phyloP scores from a whole-genome alignment of 2,329 filamentous ascomycete genomes.

The Aureobasidium sp. region DNA sequence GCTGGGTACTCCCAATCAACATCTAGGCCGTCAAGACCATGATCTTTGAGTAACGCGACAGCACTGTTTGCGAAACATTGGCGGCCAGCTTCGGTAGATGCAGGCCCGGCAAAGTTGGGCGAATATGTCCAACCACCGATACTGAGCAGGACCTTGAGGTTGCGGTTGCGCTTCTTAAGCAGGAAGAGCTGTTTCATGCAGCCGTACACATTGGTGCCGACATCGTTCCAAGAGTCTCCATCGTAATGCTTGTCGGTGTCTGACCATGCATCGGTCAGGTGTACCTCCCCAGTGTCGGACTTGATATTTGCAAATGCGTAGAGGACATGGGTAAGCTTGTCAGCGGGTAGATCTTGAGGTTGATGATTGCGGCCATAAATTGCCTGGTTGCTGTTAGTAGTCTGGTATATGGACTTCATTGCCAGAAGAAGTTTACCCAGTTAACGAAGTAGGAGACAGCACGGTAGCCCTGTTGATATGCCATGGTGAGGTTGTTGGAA shows the following conservation, averaged over 20 bases:
- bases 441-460: conserved; percentile 68
- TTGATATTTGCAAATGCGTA: conserved; percentile 87
- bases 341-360: conserved; percentile 73
- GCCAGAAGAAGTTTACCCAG: conserved; percentile 36
- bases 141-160: conserved; percentile 71
- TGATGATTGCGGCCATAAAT: conserved; percentile 80
- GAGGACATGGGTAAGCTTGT: conserved; percentile 79
- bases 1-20: conserved; percentile 42
- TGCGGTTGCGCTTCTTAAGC: conserved; percentile 66
- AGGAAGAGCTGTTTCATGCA: conserved; percentile 69
- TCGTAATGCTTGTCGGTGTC: conserved; percentile 63
- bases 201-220: conserved; percentile 67
- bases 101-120: conserved; percentile 65
- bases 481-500: background rate
- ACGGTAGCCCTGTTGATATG: conserved; percentile 42
- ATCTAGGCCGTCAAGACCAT: conserved; percentile 57
- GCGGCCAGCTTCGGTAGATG: conserved; percentile 54
- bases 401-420: background rate
- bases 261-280: conserved; percentile 59
- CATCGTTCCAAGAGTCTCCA: conserved; percentile 55
- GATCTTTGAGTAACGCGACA: conserved; percentile 66
- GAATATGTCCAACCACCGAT: conserved; percentile 79
- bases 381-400: conserved; percentile 40
- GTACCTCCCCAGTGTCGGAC: conserved; percentile 70
- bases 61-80: conserved; percentile 60